Percentiles rank a stretch among this genome's conserved stretches.
Evolutionary conservation across 768 basidiomycete genomes (phyloP).

Genomic region (Xerocomellus chrysenteron): DNA sequence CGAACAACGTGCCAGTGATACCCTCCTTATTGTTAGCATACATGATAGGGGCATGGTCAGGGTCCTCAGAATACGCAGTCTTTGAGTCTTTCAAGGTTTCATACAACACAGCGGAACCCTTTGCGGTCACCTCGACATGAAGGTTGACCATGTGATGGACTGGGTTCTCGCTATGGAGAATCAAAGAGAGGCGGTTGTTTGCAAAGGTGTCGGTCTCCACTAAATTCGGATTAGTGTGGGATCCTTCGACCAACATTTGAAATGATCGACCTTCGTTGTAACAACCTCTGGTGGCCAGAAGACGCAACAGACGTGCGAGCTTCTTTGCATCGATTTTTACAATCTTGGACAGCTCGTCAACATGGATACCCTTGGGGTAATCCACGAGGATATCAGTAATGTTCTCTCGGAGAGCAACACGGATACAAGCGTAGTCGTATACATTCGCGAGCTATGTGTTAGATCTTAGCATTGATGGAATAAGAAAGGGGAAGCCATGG

Average conservation of each 20-base stretch:
- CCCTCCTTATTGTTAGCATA: constrained; percentile 19
- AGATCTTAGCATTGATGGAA: background rate
- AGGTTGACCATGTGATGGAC: constrained; percentile 20
- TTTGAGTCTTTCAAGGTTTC: constrained; percentile 29
- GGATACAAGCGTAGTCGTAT: constrained; percentile 31
- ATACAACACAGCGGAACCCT: constrained; percentile 5
- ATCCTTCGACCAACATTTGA: background rate
- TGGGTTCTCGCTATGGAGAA: constrained; percentile 25
- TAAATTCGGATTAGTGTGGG: constrained; percentile 1
- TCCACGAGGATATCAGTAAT: constrained; percentile 28
- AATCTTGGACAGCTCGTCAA: constrained; percentile 26
- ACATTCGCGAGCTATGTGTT: constrained; percentile 23
- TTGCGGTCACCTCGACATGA: constrained; percentile 12
- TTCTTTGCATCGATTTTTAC: constrained; percentile 26
- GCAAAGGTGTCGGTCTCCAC: constrained; percentile 32
- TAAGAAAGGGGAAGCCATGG: background rate
- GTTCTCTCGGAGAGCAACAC: constrained; percentile 27
- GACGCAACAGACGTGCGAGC: constrained; percentile 30
- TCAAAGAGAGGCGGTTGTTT: constrained; percentile 35
- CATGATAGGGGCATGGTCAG: constrained; percentile 21
- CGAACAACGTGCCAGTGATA: constrained; percentile 25
- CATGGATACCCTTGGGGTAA: constrained; percentile 25
- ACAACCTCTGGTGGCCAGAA: constrained; percentile 30
- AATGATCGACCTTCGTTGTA: constrained; percentile 32
- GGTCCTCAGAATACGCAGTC: constrained; percentile 18